These are phyloP conservation scores for Cunninghamia lanceolata DNA, from an alignment of 75 land plant species.

Conservation along the genomic window DNA sequence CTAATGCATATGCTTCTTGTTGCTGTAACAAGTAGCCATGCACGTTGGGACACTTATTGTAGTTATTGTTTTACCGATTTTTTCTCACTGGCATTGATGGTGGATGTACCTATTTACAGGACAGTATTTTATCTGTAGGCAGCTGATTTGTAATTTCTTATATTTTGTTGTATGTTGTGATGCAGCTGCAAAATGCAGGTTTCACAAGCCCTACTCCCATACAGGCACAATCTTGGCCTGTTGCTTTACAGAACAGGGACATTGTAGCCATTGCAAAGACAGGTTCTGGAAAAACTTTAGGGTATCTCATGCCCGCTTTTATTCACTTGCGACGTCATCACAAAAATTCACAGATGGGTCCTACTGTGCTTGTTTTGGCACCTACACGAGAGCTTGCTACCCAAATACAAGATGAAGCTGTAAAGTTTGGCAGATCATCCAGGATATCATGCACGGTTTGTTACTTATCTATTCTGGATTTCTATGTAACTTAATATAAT, in stretches of 20 bases:
- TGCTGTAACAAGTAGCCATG: conserved; percentile 59
- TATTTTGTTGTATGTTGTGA: conserved; percentile 15
- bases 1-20: conserved; percentile 56
- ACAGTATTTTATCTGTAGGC: not conserved
- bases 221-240: conserved; percentile 86
- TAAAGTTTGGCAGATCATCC: conserved; percentile 70
- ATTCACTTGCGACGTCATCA: conserved; percentile 42
- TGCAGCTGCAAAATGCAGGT: conserved; percentile 66
- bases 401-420: conserved; percentile 76
- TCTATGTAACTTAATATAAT: not conserved
- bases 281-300: conserved; percentile 87
- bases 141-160: not conserved
- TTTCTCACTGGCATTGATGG: not conserved
- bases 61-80: conserved; percentile 5
- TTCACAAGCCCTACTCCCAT: conserved; percentile 75
- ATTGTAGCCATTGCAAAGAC: conserved; percentile 82
- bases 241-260: conserved; percentile 61
- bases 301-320: conserved; percentile 70
- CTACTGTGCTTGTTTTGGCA: conserved; percentile 72
- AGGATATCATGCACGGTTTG: conserved; percentile 62
- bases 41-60: conserved; percentile 49
- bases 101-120: not conserved
- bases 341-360: conserved; percentile 51
- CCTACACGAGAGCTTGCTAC: conserved; percentile 84
- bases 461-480: not conserved